Evolutionary conservation across 2,329 filamentous ascomycete species (phyloP), one percentile per base, ranked within the genome.

Genomic region (Hymenoscyphus scutula): DNA sequence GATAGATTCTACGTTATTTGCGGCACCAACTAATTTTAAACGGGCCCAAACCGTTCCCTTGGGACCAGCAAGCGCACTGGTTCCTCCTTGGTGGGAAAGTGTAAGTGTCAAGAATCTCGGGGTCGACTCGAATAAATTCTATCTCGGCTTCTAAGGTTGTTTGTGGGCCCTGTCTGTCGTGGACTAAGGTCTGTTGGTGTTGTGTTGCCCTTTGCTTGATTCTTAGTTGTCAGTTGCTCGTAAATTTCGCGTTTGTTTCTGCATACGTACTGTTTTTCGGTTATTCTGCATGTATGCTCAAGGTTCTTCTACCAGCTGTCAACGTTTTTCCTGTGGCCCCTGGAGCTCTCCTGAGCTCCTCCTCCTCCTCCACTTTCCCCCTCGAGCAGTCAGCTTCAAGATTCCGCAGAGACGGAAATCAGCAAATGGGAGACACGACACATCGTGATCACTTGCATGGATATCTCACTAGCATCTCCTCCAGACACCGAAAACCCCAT

Each of bases 401-500:
- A n/a, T 19, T 19, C 41, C n/a, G 41, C 10, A 45, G n/a, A 41
- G 37, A 41, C 37, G 37, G 19, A 51, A 51, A 51, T 51, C 45
- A 51, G 45, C 45, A 51, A 27, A 25, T n/a, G n/a, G n/a, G n/a
- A n/a, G n/a, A n/a, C n/a, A n/a, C n/a, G 45, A 51, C 19, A 51
- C 41, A 48, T 23, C 41, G 32, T 37, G 32, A 11, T 37, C 38
- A 19, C 38, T 8, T 3, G 10, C 38, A 37, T 3, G 10, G n/a
- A 37, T 17, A 48, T 48, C 41, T 23, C n/a, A 8, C n/a, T 15
- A 37, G 19, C 45, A 51, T 51, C 34, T 37, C 41, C 23, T 23
- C 11, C 23, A 51, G n/a, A 51, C 23, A 27, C 45, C 45, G 45
- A 51, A 51, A 25, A 11, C 53, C 30, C 30, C 55, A 57, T 57